Conservation (phyloP, 352 stramenopile species). For the Globisporangium iwayamae region DNA sequence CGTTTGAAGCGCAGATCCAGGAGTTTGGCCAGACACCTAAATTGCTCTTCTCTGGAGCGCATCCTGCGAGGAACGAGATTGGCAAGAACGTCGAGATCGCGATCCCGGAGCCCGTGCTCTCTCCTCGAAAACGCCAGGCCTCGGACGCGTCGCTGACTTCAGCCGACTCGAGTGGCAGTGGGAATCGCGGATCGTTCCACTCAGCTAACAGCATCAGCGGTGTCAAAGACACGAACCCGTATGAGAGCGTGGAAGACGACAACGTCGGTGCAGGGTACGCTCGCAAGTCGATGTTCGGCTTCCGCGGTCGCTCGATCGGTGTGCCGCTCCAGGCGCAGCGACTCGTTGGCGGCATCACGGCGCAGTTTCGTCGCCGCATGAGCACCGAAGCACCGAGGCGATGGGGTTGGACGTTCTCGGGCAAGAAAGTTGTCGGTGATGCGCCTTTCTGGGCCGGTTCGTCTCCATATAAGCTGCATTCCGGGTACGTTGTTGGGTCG, state of each 20-base stretch:
- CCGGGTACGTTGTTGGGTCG: constrained; percentile 33
- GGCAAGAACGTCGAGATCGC: constrained; percentile 54
- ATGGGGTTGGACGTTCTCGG: constrained; percentile 75
- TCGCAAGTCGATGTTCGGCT: constrained; percentile 68
- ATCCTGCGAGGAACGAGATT: constrained; percentile 62
- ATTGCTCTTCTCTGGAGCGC: constrained; percentile 57
- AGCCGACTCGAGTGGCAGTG: not conserved
- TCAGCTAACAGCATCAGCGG: constrained; percentile 9
- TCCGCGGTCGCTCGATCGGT: constrained; percentile 53
- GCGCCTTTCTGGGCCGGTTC: constrained; percentile 59
- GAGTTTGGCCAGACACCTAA: constrained; percentile 91
- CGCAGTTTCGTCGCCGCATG: constrained; percentile 72
- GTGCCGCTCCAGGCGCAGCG: constrained; percentile 74
- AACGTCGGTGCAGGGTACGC: constrained; percentile 25
- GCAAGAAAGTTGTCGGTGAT: constrained; percentile 32
- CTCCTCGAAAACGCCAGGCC: constrained; percentile 24
- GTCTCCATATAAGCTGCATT: constrained; percentile 63
- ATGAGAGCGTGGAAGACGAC: constrained; percentile 30
- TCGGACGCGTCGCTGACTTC: constrained; percentile 8
- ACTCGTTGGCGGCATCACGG: constrained; percentile 70
- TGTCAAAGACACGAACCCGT: constrained; percentile 8
- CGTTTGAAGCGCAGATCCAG: constrained; percentile 92
- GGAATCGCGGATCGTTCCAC: constrained; percentile 3
- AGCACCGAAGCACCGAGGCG: constrained; percentile 54
- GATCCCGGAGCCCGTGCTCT: constrained; percentile 32